Percentiles rank a stretch among this genome's conserved stretches.
These are phyloP conservation scores for Triticum monococcum DNA, from an alignment of 176 grass and related monocot genomes.

Conservation along the genomic window DNA sequence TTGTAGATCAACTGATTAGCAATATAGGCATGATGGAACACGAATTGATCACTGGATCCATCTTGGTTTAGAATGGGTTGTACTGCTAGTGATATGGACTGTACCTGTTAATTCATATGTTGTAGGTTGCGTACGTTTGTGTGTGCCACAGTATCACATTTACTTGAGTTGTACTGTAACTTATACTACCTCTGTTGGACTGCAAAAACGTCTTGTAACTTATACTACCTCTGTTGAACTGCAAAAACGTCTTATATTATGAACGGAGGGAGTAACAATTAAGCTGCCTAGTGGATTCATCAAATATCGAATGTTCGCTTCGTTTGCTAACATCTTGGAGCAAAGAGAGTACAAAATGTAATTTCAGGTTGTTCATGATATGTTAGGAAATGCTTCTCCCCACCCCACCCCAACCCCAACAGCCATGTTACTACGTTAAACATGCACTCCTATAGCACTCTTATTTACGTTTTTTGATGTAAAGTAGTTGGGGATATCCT, in stretches of 20 bases:
- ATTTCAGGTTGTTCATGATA: background rate
- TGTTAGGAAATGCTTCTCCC: background rate
- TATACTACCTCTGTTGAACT: no score
- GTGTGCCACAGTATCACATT: background rate
- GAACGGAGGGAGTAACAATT: no score
- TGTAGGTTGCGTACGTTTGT: background rate
- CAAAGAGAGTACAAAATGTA: background rate
- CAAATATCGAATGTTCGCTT: background rate
- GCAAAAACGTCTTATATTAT: no score
- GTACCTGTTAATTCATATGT: background rate
- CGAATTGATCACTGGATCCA: background rate
- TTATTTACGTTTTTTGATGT: no score
- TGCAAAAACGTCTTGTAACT: no score
- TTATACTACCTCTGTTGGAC: background rate
- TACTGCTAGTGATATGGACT: background rate
- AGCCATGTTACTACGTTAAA: background rate
- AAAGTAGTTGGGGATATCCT: no score
- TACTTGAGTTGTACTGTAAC: constrained; percentile 10
- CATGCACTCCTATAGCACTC: no score
- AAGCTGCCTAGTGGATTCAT: background rate
- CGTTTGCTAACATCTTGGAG: background rate
- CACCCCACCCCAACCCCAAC: background rate
- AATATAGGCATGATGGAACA: constrained; percentile 15
- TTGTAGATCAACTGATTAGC: constrained; percentile 28
- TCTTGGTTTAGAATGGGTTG: background rate